Percentiles rank a stretch among this genome's conserved stretches.
These are phyloP conservation scores for Oryza officinalis DNA, from an alignment of 176 grass and related monocot genomes.

Conservation along the genomic window DNA sequence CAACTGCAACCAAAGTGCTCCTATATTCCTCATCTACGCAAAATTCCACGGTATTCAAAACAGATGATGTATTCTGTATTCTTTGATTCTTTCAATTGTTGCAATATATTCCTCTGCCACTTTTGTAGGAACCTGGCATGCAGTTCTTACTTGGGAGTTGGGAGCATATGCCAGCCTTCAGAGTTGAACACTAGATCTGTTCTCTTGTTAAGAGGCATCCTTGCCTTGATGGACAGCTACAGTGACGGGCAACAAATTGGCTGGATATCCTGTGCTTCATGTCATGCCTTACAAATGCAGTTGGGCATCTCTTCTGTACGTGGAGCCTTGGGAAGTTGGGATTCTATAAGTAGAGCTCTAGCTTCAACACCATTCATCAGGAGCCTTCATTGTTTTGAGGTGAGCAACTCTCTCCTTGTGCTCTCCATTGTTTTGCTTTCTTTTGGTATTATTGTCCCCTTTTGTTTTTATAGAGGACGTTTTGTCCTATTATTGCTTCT, in stretches of 20 bases:
- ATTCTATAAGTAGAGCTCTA: slow-evolving; percentile 41
- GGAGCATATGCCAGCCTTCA: slow-evolving; percentile 10
- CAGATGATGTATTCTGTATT: slow-evolving; percentile 41
- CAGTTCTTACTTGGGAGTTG: slow-evolving; percentile 5
- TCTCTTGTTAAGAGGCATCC: slow-evolving; percentile 10
- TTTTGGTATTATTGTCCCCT: background rate
- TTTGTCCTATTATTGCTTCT: slow-evolving; percentile 7
- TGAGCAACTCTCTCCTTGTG: slow-evolving; percentile 5
- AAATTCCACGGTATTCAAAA: background rate
- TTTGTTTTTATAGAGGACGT: background rate
- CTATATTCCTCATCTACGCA: slow-evolving; percentile 28
- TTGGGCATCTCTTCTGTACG: slow-evolving; percentile 1
- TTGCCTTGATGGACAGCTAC: slow-evolving; percentile 21
- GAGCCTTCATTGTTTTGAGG: slow-evolving; percentile 34
- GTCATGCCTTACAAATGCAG: slow-evolving; percentile 24
- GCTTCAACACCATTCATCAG: slow-evolving; percentile 33
- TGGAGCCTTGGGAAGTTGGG: slow-evolving; percentile 20
- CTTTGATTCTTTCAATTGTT: slow-evolving; percentile 22
- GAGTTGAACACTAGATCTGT: background rate
- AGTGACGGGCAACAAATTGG: slow-evolving; percentile 8
- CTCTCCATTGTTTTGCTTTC: background rate
- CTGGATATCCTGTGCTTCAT: slow-evolving; percentile 8
- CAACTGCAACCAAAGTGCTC: background rate
- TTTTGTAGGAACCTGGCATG: slow-evolving; percentile 18
- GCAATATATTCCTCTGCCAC: slow-evolving; percentile 31